Conservation (phyloP, 371 early-diverging fungal genomes). For the Syncephalis plumigaleata region DNA sequence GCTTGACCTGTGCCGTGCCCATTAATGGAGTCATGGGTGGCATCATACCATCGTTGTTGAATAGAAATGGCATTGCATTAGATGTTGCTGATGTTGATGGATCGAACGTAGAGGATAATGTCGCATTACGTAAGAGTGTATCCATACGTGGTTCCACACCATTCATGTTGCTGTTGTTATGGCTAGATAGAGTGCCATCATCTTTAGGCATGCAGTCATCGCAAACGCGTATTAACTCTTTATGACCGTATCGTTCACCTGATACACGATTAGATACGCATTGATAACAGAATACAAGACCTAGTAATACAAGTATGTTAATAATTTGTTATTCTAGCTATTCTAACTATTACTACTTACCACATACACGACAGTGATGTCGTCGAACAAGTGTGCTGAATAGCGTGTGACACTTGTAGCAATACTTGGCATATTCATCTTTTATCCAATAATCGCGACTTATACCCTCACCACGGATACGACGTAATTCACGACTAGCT, state of each 20-base stretch:
- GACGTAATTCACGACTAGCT: neutral
- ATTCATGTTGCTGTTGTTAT: conserved; percentile 3
- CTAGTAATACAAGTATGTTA: conserved; percentile 12
- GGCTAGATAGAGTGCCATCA: conserved; percentile 18
- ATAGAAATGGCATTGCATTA: neutral
- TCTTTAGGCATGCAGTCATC: conserved; percentile 40
- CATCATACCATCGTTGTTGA: neutral
- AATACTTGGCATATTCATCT: conserved; percentile 58
- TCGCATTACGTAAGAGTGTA: too few relatives aligned
- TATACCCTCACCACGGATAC: conserved; percentile 23
- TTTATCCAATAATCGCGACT: conserved; percentile 66
- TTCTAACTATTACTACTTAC: too few relatives aligned
- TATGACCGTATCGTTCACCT: conserved; percentile 47
- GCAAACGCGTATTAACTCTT: conserved; percentile 60
- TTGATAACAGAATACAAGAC: conserved; percentile 62
- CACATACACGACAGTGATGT: conserved; percentile 76
- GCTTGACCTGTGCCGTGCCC: too few relatives aligned
- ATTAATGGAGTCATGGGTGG: too few relatives aligned
- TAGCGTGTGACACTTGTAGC: conserved; percentile 50
- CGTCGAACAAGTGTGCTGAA: conserved; percentile 43
- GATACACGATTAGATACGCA: conserved; percentile 62
- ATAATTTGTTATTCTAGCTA: too few relatives aligned
- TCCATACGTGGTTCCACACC: neutral
- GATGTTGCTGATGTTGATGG: too few relatives aligned
- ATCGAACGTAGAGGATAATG: too few relatives aligned